Percentiles rank a stretch among this genome's conserved stretches.
Conservation (phyloP, 164 flowering plant genomes). For the Stephania japonica region DNA sequence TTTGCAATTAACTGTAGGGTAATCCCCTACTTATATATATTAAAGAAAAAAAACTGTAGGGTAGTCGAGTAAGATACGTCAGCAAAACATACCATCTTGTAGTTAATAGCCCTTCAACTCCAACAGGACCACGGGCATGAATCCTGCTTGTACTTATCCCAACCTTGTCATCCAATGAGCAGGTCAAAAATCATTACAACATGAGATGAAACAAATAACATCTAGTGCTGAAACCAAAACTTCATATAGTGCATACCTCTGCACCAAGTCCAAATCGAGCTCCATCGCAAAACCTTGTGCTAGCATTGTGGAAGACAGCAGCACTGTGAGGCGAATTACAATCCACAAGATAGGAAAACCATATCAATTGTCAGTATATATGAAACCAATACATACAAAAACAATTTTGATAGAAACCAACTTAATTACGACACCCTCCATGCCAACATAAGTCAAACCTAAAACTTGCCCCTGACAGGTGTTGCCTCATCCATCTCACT, state of each 20-base stretch:
- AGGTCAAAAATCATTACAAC: conserved; percentile 7
- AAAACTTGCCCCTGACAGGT: no score
- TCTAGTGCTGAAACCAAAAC: neutral
- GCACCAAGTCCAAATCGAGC: conserved; percentile 98
- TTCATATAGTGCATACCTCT: conserved; percentile 49
- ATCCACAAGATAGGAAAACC: neutral
- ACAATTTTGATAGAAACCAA: no score
- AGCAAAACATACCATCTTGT: conserved; percentile 67
- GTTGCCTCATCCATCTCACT: no score
- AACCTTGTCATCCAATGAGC: conserved; percentile 43
- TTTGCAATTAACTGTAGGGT: no score
- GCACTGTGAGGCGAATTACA: conserved; percentile 49
- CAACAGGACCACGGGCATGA: conserved; percentile 99
- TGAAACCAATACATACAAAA: neutral
- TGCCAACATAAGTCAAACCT: no score
- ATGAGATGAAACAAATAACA: neutral
- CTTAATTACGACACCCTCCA: no score
- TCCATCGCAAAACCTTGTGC: conserved; percentile 97
- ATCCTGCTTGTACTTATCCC: conserved; percentile 95
- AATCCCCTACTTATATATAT: no score
- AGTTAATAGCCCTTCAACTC: conserved; percentile 92
- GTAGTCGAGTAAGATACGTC: neutral
- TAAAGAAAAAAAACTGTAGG: no score
- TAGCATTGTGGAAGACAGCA: conserved; percentile 96
- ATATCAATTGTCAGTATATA: neutral